Evolutionary conservation across 192 early-diverging fungal species (phyloP).

Genomic region (Umbelopsis sp.): DNA sequence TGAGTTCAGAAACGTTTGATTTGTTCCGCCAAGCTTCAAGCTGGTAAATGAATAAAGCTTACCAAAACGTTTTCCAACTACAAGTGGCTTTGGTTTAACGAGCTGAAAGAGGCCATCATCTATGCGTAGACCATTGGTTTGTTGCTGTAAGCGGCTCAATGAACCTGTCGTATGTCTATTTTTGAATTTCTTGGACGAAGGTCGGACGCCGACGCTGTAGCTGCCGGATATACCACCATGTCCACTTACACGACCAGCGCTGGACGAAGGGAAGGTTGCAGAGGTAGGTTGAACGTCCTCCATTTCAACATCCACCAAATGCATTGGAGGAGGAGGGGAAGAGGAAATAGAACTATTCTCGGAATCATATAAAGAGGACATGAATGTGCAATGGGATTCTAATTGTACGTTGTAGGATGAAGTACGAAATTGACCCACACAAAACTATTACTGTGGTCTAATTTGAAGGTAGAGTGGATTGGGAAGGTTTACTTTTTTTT

Average conservation of each 20-base stretch:
- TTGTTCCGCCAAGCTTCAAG: not conserved
- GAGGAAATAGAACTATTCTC: conserved; percentile 1
- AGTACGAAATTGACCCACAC: conserved; percentile 7
- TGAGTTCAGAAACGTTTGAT: not conserved
- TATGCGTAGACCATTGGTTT: conserved; percentile 11
- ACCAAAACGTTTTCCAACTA: conserved; percentile 3
- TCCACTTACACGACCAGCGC: conserved; percentile 18
- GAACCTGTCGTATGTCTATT: conserved; percentile 5
- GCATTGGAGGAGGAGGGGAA: not conserved
- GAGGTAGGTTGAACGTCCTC: conserved; percentile 10
- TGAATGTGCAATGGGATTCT: not conserved
- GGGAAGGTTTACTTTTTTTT: not conserved
- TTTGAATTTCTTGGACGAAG: conserved; percentile 1
- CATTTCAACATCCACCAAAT: conserved; percentile 8
- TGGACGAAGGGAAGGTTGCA: conserved; percentile 8
- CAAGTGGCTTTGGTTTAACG: not conserved
- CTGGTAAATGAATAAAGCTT: not conserved
- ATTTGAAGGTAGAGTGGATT: not conserved
- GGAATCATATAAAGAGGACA: conserved; percentile 15
- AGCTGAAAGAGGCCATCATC: conserved; percentile 26
- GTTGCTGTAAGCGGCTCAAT: conserved; percentile 6
- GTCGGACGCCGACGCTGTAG: conserved; percentile 7
- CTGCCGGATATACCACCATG: conserved; percentile 20
- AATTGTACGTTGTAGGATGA: not conserved
- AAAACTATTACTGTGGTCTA: not conserved